Evolutionary conservation across 768 basidiomycete species (phyloP).

Genomic region (Leccinum variicolor): DNA sequence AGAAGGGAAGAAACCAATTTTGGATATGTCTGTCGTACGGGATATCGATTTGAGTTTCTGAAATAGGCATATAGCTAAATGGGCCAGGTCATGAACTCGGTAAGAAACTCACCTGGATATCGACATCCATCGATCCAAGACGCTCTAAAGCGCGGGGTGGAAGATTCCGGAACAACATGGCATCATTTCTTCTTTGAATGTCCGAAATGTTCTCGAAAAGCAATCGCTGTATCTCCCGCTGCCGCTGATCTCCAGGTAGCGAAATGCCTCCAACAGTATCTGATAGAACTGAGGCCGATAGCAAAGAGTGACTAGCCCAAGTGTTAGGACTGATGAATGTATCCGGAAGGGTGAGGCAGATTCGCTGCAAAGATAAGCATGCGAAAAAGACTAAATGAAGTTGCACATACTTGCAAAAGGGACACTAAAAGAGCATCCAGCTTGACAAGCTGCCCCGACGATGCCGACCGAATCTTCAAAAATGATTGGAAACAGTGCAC

Average conservation of each 20-base stretch:
- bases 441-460: conserved; percentile 52
- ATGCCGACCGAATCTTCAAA: conserved; percentile 52
- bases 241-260: conserved; percentile 23
- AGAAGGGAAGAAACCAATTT: conserved; percentile 56
- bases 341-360: conserved; percentile 70
- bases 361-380: conserved; percentile 41
- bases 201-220: conserved; percentile 62
- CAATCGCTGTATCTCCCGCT: conserved; percentile 44
- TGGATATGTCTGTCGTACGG: conserved; percentile 57
- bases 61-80: background rate
- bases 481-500: background rate
- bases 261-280: conserved; percentile 33
- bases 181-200: conserved; percentile 75
- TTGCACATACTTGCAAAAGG: conserved; percentile 54
- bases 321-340: conserved; percentile 69
- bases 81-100: background rate
- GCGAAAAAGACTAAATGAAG: background rate
- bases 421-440: conserved; percentile 52
- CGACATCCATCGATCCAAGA: conserved; percentile 57
- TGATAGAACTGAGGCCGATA: conserved; percentile 39
- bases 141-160: conserved; percentile 58
- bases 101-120: conserved; percentile 41
- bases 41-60: conserved; percentile 79
- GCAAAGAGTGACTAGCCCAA: conserved; percentile 53
- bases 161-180: conserved; percentile 68